These are phyloP conservation scores for Dioscorea alata DNA, from an alignment of 106 monocot species.

Conservation along the genomic window DNA sequence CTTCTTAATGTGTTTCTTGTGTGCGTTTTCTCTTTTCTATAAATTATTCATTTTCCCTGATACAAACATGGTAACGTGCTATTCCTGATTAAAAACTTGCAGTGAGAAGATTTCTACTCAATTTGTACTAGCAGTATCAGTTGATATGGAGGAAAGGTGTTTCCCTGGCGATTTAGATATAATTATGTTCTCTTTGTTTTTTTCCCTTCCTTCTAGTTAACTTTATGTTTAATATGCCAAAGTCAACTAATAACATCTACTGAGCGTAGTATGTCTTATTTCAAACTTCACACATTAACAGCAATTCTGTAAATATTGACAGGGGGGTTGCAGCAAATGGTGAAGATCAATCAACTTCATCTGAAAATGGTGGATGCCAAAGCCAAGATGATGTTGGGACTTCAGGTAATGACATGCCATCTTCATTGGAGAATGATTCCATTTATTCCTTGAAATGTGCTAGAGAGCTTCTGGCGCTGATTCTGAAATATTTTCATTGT, in stretches of 20 bases:
- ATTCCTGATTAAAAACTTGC: background rate
- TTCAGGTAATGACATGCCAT: background rate
- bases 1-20: background rate
- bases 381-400: constrained; percentile 4
- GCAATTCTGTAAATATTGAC: constrained; percentile 9
- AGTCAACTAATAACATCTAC: background rate
- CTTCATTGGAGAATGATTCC: constrained; percentile 9
- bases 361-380: constrained; percentile 10
- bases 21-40: background rate
- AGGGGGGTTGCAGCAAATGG: background rate
- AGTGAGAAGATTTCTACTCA: constrained; percentile 49
- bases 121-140: constrained; percentile 34
- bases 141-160: constrained; percentile 14
- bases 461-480: background rate
- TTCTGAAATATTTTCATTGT: constrained; percentile 6
- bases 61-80: too few relatives aligned
- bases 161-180: background rate
- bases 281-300: constrained; percentile 5
- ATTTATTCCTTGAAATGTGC: background rate
- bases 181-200: background rate
- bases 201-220: background rate
- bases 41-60: background rate
- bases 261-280: background rate
- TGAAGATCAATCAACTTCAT: constrained; percentile 1
- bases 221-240: background rate